Percentiles rank a stretch among this genome's conserved stretches.
Evolutionary conservation across 1,284 basidiomycete genomes (phyloP).

Genomic region (Ganoderma boninense): DNA sequence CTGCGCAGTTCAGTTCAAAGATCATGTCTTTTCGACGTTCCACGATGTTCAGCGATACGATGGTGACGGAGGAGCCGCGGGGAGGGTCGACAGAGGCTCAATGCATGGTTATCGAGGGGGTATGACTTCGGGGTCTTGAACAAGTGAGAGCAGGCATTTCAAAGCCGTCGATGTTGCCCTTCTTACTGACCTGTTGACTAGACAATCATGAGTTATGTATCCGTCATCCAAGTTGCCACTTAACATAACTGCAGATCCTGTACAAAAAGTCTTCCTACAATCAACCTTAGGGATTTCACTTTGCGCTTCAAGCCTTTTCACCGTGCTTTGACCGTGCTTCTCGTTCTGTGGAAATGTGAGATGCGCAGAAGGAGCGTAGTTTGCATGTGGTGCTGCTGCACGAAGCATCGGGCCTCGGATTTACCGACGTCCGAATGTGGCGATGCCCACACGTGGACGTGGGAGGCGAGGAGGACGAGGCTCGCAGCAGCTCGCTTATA

Average conservation of each 20-base stretch:
- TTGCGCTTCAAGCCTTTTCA: neutral
- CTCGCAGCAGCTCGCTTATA: neutral
- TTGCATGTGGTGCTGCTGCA: neutral
- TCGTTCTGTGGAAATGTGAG: neutral
- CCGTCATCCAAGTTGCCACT: neutral
- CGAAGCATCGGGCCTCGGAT: neutral
- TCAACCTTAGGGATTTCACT: neutral
- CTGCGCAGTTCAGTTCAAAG: conserved; percentile 25
- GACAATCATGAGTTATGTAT: neutral
- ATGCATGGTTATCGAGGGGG: neutral
- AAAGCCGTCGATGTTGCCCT: neutral
- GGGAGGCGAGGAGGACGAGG: neutral
- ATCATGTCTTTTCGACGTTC: conserved; percentile 26
- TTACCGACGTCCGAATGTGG: neutral
- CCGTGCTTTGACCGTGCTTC: neutral
- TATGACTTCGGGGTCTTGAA: neutral
- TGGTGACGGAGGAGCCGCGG: conserved; percentile 13
- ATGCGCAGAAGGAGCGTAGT: neutral
- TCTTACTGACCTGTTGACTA: neutral
- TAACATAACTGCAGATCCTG: neutral
- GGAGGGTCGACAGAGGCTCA: conserved; percentile 3
- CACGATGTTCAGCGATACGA: conserved; percentile 15
- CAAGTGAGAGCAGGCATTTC: neutral
- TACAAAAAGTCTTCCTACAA: neutral
- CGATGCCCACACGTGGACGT: conserved; percentile 1